These are phyloP conservation scores for Malus hybrid DNA, from an alignment of 331 rosid species.

Conservation along the genomic window DNA sequence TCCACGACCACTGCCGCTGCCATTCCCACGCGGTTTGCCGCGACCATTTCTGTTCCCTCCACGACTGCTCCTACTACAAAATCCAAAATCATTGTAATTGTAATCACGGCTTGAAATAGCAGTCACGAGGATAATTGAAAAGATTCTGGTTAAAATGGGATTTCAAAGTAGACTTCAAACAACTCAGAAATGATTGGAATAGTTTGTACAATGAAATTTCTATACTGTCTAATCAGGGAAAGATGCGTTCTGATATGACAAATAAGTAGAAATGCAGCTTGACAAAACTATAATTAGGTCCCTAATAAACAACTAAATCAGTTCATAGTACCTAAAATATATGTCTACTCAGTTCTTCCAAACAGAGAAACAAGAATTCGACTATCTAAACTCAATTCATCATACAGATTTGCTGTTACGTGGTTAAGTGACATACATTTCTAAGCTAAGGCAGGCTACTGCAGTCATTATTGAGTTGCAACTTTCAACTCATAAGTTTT, in stretches of 20 bases:
- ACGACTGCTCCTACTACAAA: constrained; percentile 34
- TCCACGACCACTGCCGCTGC: background rate
- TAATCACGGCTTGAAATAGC: background rate
- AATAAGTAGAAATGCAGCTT: background rate
- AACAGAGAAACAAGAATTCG: background rate
- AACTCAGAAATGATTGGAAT: background rate
- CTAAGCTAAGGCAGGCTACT: background rate
- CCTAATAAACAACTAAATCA: background rate
- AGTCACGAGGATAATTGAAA: background rate
- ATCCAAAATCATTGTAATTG: background rate
- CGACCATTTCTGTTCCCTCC: constrained; percentile 35
- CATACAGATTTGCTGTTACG: background rate
- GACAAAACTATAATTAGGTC: background rate
- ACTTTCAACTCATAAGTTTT: background rate
- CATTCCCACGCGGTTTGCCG: constrained; percentile 18
- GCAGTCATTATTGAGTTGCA: background rate
- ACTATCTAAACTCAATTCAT: background rate
- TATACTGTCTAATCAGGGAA: background rate
- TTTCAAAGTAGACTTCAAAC: background rate
- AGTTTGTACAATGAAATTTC: background rate
- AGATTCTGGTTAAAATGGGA: background rate
- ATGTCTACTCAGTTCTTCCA: background rate
- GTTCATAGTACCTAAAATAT: too few relatives aligned
- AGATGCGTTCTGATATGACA: background rate
- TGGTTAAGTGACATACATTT: background rate